Base-by-base conservation (phyloP, 257 asterid genomes). In the Eustoma russellianum region DNA sequence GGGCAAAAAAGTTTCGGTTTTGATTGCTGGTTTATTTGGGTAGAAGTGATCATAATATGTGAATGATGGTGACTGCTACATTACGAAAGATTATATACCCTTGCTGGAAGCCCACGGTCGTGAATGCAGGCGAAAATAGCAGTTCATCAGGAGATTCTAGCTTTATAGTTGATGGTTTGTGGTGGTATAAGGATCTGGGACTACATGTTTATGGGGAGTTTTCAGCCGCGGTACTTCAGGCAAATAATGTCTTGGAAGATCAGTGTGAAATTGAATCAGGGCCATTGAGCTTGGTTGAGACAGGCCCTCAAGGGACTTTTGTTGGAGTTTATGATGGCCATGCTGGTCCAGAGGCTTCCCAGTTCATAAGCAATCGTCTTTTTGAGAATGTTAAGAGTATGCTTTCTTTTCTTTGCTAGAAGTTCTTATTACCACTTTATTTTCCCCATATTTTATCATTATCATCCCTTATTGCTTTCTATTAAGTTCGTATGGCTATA, bases 291-390 rank as follows among this genome's bases (percentile, higher is more conserved):
- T 68, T 66, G 6, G 17, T 61, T 35, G 83, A 77, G 47, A 53
- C 74, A 0, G 92, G 93, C n/a, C 94, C 85, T 53, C 70, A 65
- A 43, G 97, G 95, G 34, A 81, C 97, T 8, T 89, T 83, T 74
- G 89, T 89, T 13, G 97, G 97, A 56, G 60, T 89, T 55, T 89
- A 89, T 54, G 97, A 89, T 56, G 97, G 95, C 51, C 97, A 88
- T 75, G 97, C 76, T 11, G 97, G 97, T 62, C 80, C 94, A 0
- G 97, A 88, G 47, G 87, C 89, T 68, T 64, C 97, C 8, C 72
- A 53, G 50, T 89, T 89, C 59, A 72, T 89, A 55, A 77, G 60
- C 63, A 55, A 61, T 30, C 71, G 64, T 43, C 94, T 89, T 62
- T 85, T 88, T 33, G 66, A 75, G 56, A 79, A 85, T 57, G 63